Evolutionary conservation across 1,284 basidiomycete genomes (phyloP).

Genomic region (Pseudozyma sp.): DNA sequence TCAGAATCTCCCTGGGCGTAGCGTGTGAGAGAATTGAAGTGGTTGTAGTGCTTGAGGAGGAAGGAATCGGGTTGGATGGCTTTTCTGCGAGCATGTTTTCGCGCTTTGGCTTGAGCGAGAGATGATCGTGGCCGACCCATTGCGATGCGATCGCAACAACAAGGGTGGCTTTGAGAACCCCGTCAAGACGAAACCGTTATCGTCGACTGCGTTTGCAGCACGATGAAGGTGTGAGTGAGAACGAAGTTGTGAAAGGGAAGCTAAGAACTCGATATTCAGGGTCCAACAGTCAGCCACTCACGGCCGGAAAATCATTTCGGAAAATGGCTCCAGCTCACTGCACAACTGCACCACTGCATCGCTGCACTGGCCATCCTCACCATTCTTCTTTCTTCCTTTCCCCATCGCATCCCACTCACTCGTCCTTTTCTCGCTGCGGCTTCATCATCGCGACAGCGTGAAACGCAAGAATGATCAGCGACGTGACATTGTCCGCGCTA

Average conservation of each 20-base stretch:
- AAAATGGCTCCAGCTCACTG: slow-evolving; percentile 4
- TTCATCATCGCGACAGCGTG: neutral
- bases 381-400: neutral
- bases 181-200: no score
- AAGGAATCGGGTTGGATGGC: slow-evolving; percentile 14
- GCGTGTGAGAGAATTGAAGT: slow-evolving; percentile 31
- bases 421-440: neutral
- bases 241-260: neutral
- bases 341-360: neutral
- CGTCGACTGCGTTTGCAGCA: no score
- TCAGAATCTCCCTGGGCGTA: slow-evolving; percentile 9
- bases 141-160: no score
- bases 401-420: neutral
- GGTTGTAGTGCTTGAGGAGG: slow-evolving; percentile 27
- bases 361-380: slow-evolving; percentile 29
- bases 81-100: slow-evolving; percentile 8
- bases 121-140: slow-evolving; percentile 9
- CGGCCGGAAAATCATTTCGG: slow-evolving; percentile 25
- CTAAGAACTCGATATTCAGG: slow-evolving; percentile 12
- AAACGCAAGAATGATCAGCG: slow-evolving; percentile 53
- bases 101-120: slow-evolving; percentile 2
- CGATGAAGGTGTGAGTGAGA: no score
- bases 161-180: no score
- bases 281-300: slow-evolving; percentile 14
- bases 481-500: slow-evolving; percentile 61